These are phyloP conservation scores for Ustilago cynodontis DNA, from an alignment of 1,284 basidiomycete genomes.

Conservation along the genomic window DNA sequence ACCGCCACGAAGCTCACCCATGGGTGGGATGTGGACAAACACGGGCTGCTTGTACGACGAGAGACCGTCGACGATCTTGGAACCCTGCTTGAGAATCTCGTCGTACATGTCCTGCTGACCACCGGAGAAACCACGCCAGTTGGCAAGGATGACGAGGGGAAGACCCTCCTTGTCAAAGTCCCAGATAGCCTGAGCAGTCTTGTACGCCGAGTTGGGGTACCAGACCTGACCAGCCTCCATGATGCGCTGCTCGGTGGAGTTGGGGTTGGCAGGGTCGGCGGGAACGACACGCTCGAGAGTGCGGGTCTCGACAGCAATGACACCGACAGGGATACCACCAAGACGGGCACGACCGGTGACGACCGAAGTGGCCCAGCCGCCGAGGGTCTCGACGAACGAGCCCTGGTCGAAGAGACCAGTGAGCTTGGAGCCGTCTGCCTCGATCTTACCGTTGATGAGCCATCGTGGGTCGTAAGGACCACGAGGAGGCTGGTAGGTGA, in stretches of 20 bases:
- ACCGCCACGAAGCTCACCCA: conserved; percentile 97
- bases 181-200: conserved; percentile 98
- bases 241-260: conserved; percentile 96
- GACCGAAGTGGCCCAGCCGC: conserved; percentile 69
- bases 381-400: conserved; percentile 93
- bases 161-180: conserved; percentile 98
- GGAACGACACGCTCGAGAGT: conserved; percentile 97
- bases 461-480: conserved; percentile 96
- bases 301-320: conserved; percentile 97
- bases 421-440: conserved; percentile 76
- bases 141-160: conserved; percentile 97
- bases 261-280: conserved; percentile 98
- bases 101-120: conserved; percentile 94
- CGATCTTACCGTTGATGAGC: conserved; percentile 93
- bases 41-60: conserved; percentile 98
- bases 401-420: conserved; percentile 94
- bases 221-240: conserved; percentile 99
- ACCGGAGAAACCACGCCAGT: conserved; percentile 99
- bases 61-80: conserved; percentile 91
- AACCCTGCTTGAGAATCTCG: conserved; percentile 71
- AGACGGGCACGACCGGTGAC: conserved; percentile 91
- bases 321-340: conserved; percentile 96
- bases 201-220: conserved; percentile 99
- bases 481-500: conserved; percentile 90
- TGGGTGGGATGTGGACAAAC: conserved; percentile 98